phyloP scores from a whole-genome alignment of 352 stramenopile genomes.

The Pythium rhizo-oryzae region DNA sequence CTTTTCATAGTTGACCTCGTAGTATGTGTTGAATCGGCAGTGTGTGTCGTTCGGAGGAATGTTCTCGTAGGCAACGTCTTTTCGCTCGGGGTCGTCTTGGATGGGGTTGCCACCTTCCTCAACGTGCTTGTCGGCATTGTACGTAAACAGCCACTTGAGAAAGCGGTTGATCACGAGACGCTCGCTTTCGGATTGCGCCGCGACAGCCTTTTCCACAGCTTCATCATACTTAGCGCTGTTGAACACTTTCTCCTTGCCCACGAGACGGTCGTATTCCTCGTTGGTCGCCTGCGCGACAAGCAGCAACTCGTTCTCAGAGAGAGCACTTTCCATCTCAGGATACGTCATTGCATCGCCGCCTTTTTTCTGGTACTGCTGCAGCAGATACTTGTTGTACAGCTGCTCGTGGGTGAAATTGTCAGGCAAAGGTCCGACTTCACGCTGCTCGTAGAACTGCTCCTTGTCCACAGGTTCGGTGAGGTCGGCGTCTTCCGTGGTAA shows the following conservation, averaged over 20 bases:
- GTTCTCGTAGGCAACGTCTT: constrained; percentile 6
- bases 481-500: not conserved
- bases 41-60: constrained; percentile 10
- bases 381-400: constrained; percentile 4
- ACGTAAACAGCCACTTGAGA: constrained; percentile 5
- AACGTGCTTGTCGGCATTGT: not conserved
- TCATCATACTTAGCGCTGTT: constrained; percentile 7
- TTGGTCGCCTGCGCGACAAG: too few species aligned
- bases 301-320: too few species aligned
- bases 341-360: too few species aligned
- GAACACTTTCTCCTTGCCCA: constrained; percentile 9
- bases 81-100: not conserved
- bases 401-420: not conserved
- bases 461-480: not conserved
- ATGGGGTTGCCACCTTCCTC: not conserved
- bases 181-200: not conserved
- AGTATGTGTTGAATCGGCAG: constrained; percentile 13
- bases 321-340: too few species aligned
- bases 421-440: not conserved
- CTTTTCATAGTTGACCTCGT: constrained; percentile 12
- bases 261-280: too few species aligned
- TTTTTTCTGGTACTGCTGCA: too few species aligned
- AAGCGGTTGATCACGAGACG: not conserved
- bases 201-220: not conserved
- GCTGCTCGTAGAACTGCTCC: not conserved